These are phyloP conservation scores for Galium porrigens DNA, from an alignment of 305 asterid genomes.

Conservation along the genomic window DNA sequence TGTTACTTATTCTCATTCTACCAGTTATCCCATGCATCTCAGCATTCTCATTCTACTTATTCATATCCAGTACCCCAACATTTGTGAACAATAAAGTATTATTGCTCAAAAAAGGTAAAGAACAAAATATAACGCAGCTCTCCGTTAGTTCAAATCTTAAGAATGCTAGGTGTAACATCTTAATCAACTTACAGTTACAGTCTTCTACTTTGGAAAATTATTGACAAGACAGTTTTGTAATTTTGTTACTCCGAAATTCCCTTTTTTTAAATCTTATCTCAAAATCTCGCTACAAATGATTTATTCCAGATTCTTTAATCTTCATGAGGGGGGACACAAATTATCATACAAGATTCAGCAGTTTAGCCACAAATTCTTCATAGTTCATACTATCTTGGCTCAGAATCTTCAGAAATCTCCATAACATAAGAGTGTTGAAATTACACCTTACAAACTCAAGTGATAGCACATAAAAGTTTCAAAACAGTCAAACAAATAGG, in stretches of 20 bases:
- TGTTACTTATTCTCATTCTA: neutral
- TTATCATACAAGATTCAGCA: neutral
- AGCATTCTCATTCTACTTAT: neutral
- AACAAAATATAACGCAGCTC: neutral
- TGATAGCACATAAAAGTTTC: neutral
- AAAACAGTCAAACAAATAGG: neutral
- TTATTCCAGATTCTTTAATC: neutral
- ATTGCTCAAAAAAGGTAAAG: neutral
- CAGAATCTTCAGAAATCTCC: neutral
- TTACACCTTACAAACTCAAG: neutral
- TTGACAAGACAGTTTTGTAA: neutral
- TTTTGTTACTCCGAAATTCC: neutral
- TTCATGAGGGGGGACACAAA: neutral
- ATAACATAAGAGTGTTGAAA: neutral
- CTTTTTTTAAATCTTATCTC: neutral
- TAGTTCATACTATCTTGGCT: neutral
- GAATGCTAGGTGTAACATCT: neutral
- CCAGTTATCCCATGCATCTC: neutral
- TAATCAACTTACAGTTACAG: neutral
- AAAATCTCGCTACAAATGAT: too few relatives aligned
- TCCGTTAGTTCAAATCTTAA: neutral
- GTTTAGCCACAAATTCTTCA: neutral
- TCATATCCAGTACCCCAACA: neutral
- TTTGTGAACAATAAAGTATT: neutral
- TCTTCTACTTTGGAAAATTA: neutral